A percentile compares a stretch with the other conserved stretches of the same genome.
Evolutionary conservation across 345 rosid genomes (phyloP).

Genomic region (Zanthoxylum bungeanum): DNA sequence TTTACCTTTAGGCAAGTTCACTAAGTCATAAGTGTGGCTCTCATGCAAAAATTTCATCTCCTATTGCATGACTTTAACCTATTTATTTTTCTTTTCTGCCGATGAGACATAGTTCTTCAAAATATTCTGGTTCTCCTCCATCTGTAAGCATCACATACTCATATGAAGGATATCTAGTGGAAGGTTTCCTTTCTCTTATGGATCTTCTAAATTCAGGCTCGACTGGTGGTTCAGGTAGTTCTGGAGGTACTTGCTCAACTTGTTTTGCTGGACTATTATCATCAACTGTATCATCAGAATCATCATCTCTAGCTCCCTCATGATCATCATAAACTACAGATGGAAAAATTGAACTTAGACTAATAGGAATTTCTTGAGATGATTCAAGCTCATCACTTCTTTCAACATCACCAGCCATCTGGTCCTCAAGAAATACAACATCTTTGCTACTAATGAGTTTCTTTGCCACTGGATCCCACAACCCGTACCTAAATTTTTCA

Average conservation of each 20-base stretch:
- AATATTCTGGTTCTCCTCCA: too few relatives aligned
- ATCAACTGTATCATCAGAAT: too few relatives aligned
- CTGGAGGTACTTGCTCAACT: background rate
- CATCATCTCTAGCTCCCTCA: background rate
- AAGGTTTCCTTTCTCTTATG: background rate
- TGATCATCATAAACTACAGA: background rate
- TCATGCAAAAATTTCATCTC: slow-evolving; percentile 7
- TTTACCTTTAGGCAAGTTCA: slow-evolving; percentile 1
- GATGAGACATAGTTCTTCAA: background rate
- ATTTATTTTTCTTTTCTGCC: background rate
- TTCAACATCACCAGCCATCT: background rate
- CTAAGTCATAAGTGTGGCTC: slow-evolving; percentile 12
- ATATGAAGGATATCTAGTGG: too few relatives aligned
- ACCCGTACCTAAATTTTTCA: background rate
- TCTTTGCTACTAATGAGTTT: background rate
- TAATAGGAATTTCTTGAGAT: background rate
- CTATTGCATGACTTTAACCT: background rate
- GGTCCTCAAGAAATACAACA: background rate
- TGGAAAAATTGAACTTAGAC: background rate
- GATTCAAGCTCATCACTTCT: background rate
- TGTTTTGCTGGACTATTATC: background rate
- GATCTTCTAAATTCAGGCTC: background rate
- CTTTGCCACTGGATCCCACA: background rate
- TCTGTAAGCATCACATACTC: too few relatives aligned
- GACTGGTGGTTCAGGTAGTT: background rate